Conservation (phyloP, 176 grass and related monocot genomes). For the Juncus inflexus region DNA sequence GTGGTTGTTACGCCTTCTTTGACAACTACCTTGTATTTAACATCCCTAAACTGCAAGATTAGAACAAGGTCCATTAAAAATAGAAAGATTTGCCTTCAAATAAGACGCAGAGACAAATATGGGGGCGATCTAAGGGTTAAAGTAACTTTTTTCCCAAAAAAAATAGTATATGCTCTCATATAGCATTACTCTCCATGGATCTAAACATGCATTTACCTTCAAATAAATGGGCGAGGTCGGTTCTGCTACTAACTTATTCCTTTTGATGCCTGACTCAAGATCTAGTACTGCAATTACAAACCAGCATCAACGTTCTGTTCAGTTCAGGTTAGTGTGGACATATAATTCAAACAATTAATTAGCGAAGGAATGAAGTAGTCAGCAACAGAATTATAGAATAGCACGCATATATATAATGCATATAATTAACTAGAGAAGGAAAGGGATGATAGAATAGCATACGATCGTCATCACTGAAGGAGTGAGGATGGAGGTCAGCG, state of each 20-base stretch:
- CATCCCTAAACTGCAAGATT: conserved; percentile 65
- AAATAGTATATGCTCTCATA: no score
- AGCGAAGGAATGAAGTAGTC: background rate
- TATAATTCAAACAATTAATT: no score
- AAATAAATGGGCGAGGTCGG: conserved; percentile 78
- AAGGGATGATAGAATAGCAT: conserved; percentile 16
- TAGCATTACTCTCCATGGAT: no score
- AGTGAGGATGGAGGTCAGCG: conserved; percentile 15
- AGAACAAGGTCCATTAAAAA: background rate
- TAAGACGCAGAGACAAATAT: no score
- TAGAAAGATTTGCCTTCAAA: no score
- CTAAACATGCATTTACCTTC: conserved; percentile 46
- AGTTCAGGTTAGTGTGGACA: conserved; percentile 10
- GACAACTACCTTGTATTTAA: conserved; percentile 66
- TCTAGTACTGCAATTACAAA: conserved; percentile 35
- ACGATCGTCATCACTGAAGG: conserved; percentile 68
- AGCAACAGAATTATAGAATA: background rate
- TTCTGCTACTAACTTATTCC: conserved; percentile 63
- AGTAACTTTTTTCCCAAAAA: no score
- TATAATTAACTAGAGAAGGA: conserved; percentile 13
- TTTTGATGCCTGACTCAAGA: conserved; percentile 40
- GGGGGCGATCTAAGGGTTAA: no score
- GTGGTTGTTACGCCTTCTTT: conserved; percentile 52
- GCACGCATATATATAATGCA: no score
- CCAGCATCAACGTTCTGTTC: background rate